Evolutionary conservation across 108 stramenopile genomes (phyloP), one percentile per base, ranked within the genome.

Genomic region (Cyclotella kingstonii): DNA sequence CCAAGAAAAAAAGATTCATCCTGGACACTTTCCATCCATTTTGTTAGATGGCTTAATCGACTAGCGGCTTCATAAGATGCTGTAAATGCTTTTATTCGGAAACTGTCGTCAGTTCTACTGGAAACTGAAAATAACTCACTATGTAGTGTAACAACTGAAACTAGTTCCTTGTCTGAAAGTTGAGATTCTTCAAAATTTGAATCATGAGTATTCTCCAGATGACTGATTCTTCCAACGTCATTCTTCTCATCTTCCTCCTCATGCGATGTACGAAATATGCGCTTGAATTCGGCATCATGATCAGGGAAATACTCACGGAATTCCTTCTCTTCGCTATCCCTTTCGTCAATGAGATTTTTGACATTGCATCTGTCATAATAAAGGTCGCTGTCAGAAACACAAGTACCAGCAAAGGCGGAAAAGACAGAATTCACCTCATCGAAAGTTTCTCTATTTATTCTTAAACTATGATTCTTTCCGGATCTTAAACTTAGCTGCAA

Each of bases 261-360:
- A 39, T 53, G 57, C 0, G 45, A 17, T 38, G 66, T 53, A 49
- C 64, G 55, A 18, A 86, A 25, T 4, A 94, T 61, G 31, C 47
- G 70, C 22, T 79, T 42, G 49, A 86, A 97, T 26, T 90, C 93
- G 5, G 65, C 77, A 45, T 76, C 55, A 36, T 93, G 93, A 61
- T 96, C 89, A 14, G 96, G 96, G 56, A 97, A 97, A 47, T 93
- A 90, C 15, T 93, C 91, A 51, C 91, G 58, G 31, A 87, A 84
- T 21, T 80, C 56, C 45, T 54, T 60, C 58, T 94, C 86, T 22
- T 87, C 78, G 9, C 54, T 28, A 11, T 80, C 91, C 44, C 58
- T 62, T 4, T 87, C 73, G 22, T 29, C 26, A 3, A 36, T 44
- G 10, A 34, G 17, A 10, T 34, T 34, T 48, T 11, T 43, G 0